Conservation (phyloP, 1,139 yeast genomes). For the Yamadazyma dushanensis region DNA sequence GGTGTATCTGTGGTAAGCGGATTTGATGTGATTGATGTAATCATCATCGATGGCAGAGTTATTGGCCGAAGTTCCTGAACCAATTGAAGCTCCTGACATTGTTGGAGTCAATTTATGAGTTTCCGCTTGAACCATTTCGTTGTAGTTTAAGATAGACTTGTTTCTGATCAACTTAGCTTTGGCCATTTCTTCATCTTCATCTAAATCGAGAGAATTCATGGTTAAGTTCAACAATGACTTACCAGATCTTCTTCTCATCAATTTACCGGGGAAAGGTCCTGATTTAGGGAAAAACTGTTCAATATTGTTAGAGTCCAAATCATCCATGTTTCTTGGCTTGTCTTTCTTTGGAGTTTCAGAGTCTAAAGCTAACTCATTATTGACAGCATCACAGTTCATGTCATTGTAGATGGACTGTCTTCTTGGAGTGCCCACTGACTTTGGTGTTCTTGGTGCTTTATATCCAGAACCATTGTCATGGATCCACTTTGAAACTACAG, state of each 20-base stretch:
- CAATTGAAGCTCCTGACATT: constrained; percentile 37
- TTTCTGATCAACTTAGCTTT: constrained; percentile 19
- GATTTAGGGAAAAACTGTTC: constrained; percentile 40
- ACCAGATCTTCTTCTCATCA: constrained; percentile 68
- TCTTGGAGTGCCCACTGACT: constrained; percentile 38
- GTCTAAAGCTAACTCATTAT: constrained; percentile 7
- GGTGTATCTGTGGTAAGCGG: constrained; percentile 52
- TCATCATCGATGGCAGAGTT: constrained; percentile 36
- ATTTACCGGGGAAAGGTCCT: constrained; percentile 56
- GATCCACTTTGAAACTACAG: constrained; percentile 88
- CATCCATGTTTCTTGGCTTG: constrained; percentile 16
- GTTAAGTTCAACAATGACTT: constrained; percentile 68
- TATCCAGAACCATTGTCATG: constrained; percentile 85
- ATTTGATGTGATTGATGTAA: constrained; percentile 51
- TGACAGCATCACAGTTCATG: constrained; percentile 13
- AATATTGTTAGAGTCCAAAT: constrained; percentile 36
- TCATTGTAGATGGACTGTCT: constrained; percentile 29
- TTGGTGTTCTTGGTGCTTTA: constrained; percentile 52
- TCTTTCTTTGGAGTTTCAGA: constrained; percentile 3
- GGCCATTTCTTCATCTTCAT: constrained; percentile 53
- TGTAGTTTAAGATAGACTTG: constrained; percentile 19
- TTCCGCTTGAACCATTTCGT: constrained; percentile 23
- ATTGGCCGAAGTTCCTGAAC: constrained; percentile 25
- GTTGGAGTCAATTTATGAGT: constrained; percentile 28
- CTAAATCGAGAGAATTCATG: constrained; percentile 63